Base-by-base conservation (phyloP, 352 stramenopile genomes). In the Thraustochytrium sp. region DNA sequence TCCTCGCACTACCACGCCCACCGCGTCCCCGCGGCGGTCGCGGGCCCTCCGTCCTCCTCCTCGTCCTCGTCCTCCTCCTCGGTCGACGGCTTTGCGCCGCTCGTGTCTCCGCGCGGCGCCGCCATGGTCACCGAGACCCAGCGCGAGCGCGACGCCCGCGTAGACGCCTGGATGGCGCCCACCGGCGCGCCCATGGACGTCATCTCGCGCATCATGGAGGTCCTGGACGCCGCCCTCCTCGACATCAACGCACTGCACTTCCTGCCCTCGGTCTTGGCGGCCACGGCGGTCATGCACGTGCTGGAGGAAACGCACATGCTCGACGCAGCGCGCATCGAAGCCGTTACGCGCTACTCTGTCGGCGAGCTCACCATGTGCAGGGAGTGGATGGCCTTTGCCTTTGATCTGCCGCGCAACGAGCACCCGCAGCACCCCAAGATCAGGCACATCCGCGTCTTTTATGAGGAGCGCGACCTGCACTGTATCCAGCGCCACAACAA, bases 401-500 rank as follows among this genome's bases (percentile, higher is more conserved):
- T 65, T 48, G 31, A 64, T 0, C 53, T 65, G 48, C 1, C 34
- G 18, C 31, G 11, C 21, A 51, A 51, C 18, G 53, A 64, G 48
- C 34, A 29, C 46, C 13, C 23, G 48, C 8, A 80, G 21, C 68
- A 80, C 34, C 44, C 68, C 40, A 80, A 80, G 44, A 5, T 40
- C 1, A n/a, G 31, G 13, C 68, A 80, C 48, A 80, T 80, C 26
- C 48, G 34, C 31, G n/a, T 40, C 18, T 64, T 63, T 23, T 80
- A 65, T 42, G 44, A 61, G 21, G 53, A 44, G 21, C 68, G 68
- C 48, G 68, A 80, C 68, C 40, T 46, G 42, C 53, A 80, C 53
- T 80, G 68, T 53, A 46, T 80, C 38, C 68, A 80, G 49, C 68
- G 68, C 18, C 68, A 80, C 51, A 80, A 72, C 53, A 48, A 51